Conservation (phyloP, 495 filamentous ascomycete species). For the Aspergillus indologenus region DNA sequence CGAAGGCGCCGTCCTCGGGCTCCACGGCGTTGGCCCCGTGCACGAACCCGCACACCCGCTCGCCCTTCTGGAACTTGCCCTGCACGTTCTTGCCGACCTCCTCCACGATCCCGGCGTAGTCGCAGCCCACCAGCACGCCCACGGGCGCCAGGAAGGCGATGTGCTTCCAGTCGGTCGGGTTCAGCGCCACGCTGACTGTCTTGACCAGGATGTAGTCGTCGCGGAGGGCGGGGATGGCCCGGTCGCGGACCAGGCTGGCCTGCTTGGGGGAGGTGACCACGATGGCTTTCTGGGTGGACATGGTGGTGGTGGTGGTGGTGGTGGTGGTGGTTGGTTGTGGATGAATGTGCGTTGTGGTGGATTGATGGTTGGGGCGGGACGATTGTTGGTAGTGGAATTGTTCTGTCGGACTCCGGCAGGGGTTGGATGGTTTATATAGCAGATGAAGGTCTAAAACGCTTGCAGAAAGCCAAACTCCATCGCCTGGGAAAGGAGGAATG, state of each 20-base stretch:
- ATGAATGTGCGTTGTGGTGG: not conserved
- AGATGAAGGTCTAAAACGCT: too few relatives aligned
- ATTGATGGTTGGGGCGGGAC: not conserved
- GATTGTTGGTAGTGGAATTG: not conserved
- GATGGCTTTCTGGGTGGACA: slow-evolving; percentile 2
- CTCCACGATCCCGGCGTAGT: slow-evolving; percentile 4
- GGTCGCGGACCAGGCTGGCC: slow-evolving; percentile 1
- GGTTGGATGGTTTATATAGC: too few relatives aligned
- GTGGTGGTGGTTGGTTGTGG: not conserved
- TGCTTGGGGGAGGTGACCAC: slow-evolving; percentile 2
- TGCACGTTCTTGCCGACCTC: not conserved
- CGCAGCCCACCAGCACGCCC: not conserved
- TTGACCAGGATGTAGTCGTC: slow-evolving; percentile 5
- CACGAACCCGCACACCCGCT: slow-evolving; percentile 1
- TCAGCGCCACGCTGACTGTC: slow-evolving; percentile 1
- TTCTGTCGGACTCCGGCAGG: not conserved
- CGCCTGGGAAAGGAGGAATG: too few relatives aligned
- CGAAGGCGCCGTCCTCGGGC: slow-evolving; percentile 3
- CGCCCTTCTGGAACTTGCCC: not conserved
- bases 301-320: not conserved
- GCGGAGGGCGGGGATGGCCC: slow-evolving; percentile 1
- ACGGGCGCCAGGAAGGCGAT: not conserved
- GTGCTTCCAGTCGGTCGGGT: slow-evolving; percentile 7
- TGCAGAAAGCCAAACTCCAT: too few relatives aligned
- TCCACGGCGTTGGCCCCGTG: slow-evolving; percentile 5